These are phyloP conservation scores for Xylaria intraflava DNA, from an alignment of 495 filamentous ascomycete genomes.

Conservation along the genomic window DNA sequence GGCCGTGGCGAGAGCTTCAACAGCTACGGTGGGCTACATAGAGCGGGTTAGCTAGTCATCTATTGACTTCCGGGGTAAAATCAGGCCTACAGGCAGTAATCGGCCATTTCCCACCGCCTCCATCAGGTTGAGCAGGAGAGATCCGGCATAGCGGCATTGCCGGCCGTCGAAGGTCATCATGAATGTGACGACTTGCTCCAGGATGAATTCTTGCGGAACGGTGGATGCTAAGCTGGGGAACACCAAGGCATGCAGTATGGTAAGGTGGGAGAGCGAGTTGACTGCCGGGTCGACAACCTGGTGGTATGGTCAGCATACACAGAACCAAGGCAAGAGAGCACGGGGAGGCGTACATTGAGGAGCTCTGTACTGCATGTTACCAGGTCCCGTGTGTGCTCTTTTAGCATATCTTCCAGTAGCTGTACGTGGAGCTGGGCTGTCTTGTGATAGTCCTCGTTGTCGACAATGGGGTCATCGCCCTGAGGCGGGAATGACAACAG, in stretches of 20 bases:
- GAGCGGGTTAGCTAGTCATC: conserved; percentile 4
- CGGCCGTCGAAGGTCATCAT: conserved; percentile 38
- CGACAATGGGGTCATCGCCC: conserved; percentile 10
- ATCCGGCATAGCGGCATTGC: conserved; percentile 40
- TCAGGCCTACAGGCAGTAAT: conserved; percentile 32
- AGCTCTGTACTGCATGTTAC: conserved; percentile 19
- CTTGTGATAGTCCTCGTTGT: conserved; percentile 24
- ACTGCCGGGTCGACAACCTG: conserved; percentile 34
- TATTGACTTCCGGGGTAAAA: background rate
- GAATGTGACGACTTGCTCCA: conserved; percentile 33
- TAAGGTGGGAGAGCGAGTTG: conserved; percentile 40
- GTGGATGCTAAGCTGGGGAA: conserved; percentile 9
- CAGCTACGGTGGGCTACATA: conserved; percentile 50
- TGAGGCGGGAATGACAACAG: conserved; percentile 36
- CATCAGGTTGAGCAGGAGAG: conserved; percentile 26
- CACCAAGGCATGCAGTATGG: conserved; percentile 29
- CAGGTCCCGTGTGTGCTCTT: conserved; percentile 16
- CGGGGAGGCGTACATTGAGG: conserved; percentile 22
- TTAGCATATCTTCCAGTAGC: conserved; percentile 27
- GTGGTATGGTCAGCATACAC: conserved; percentile 4
- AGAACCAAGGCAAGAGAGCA: background rate
- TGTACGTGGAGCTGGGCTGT: conserved; percentile 23
- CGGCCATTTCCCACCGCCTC: conserved; percentile 18
- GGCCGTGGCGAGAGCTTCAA: conserved; percentile 54
- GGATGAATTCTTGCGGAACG: conserved; percentile 21